phyloP scores from a whole-genome alignment of 495 filamentous ascomycete genomes.

The Tirmania nivea region DNA sequence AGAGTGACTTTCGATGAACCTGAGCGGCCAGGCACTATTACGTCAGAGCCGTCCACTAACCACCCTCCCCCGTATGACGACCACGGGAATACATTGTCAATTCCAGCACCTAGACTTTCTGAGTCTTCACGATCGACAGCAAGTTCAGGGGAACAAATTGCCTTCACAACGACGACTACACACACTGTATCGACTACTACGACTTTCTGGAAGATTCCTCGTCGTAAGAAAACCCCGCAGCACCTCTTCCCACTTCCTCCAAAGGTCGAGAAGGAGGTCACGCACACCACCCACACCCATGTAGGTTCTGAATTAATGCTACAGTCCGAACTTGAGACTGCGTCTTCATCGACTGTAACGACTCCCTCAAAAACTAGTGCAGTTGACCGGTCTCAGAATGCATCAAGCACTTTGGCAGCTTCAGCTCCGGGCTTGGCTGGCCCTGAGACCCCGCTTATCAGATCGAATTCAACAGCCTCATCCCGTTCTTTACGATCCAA shows the following conservation, averaged over 20 bases:
- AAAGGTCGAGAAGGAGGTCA: conserved; percentile 18
- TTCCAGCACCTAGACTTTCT: conserved; percentile 51
- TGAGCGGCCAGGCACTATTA: conserved; percentile 25
- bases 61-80: conserved; percentile 30
- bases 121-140: conserved; percentile 84
- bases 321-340: background rate
- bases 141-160: conserved; percentile 54
- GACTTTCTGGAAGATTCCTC: conserved; percentile 60
- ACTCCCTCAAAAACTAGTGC: background rate
- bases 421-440: conserved; percentile 10
- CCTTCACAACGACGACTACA: conserved; percentile 37
- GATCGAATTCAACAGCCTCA: conserved; percentile 43
- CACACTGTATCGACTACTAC: conserved; percentile 39
- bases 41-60: conserved; percentile 1
- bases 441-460: conserved; percentile 23
- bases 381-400: background rate
- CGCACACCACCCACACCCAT: background rate
- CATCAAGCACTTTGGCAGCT: conserved; percentile 7
- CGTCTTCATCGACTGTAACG: background rate
- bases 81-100: conserved; percentile 39
- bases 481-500: conserved; percentile 50
- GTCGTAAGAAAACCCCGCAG: conserved; percentile 59
- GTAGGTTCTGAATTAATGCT: background rate
- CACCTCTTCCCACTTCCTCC: conserved; percentile 76
- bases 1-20: conserved; percentile 47